Evolutionary conservation across 352 stramenopile species (phyloP).

Genomic region (Blastocystis sp.): DNA sequence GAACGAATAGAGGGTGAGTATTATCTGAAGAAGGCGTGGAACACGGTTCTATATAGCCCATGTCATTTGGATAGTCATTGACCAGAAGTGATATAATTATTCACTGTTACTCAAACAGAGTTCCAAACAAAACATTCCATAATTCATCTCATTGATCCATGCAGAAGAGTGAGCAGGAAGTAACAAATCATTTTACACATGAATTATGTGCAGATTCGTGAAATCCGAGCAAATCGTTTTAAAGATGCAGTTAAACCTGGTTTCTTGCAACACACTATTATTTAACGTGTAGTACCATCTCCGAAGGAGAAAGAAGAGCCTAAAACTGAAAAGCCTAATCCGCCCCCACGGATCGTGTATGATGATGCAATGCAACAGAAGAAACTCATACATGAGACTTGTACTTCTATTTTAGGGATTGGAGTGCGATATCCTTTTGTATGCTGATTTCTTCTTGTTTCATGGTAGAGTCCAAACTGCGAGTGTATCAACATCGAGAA

Average conservation of each 20-base stretch:
- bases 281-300: background rate
- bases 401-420: background rate
- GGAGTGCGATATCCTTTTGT: constrained; percentile 13
- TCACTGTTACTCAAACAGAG: too few species aligned
- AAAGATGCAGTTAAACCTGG: background rate
- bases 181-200: background rate
- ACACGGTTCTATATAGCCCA: too few species aligned
- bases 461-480: background rate
- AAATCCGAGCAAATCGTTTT: constrained; percentile 13
- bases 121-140: too few species aligned
- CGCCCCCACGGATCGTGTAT: background rate
- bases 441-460: background rate
- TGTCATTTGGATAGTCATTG: too few species aligned
- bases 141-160: background rate
- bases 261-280: background rate
- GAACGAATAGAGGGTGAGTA: too few species aligned
- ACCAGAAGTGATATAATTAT: too few species aligned
- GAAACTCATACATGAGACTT: constrained; percentile 1
- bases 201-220: background rate
- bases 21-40: too few species aligned
- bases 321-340: background rate
- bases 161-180: background rate
- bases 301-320: background rate
- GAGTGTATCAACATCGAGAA: background rate
- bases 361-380: constrained; percentile 9